Conservation (phyloP, 768 basidiomycete species). For the Suillus sp. region DNA sequence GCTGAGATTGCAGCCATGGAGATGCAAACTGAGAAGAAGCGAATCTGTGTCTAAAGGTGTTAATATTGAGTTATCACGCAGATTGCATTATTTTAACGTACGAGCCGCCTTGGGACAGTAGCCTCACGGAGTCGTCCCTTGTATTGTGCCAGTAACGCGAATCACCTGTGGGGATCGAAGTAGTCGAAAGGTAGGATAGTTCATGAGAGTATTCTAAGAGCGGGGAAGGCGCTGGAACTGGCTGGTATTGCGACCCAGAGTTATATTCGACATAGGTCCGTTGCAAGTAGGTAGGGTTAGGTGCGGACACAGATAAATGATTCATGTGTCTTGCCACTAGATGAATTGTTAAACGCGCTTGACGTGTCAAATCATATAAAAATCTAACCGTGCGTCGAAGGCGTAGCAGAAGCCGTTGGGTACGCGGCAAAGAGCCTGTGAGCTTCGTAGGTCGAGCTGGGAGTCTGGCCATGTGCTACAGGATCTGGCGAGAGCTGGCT, state of each 20-base stretch:
- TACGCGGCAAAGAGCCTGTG: conserved; percentile 68
- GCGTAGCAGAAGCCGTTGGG: conserved; percentile 75
- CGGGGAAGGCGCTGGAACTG: conserved; percentile 46
- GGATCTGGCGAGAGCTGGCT: conserved; percentile 19
- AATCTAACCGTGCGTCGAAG: conserved; percentile 68
- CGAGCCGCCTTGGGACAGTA: conserved; percentile 57
- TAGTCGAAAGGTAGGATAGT: conserved; percentile 54
- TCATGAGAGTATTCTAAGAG: conserved; percentile 73
- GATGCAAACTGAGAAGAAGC: conserved; percentile 33
- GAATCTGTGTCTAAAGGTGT: conserved; percentile 21
- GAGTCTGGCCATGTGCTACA: conserved; percentile 19
- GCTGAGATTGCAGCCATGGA: conserved; percentile 41
- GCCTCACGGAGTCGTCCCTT: conserved; percentile 59
- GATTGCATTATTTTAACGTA: conserved; percentile 34
- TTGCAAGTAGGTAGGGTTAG: conserved; percentile 65
- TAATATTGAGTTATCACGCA: not conserved
- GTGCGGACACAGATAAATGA: conserved; percentile 57
- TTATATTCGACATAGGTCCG: conserved; percentile 49
- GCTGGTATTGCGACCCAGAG: conserved; percentile 29
- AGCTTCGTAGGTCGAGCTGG: conserved; percentile 65
- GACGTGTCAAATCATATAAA: conserved; percentile 5
- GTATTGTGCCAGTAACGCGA: conserved; percentile 66
- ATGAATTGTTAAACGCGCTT: conserved; percentile 15
- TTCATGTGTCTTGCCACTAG: conserved; percentile 69
- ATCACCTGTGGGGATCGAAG: conserved; percentile 45